phyloP scores from a whole-genome alignment of 2,329 filamentous ascomycete species.

The Trichoderma atroviride region DNA sequence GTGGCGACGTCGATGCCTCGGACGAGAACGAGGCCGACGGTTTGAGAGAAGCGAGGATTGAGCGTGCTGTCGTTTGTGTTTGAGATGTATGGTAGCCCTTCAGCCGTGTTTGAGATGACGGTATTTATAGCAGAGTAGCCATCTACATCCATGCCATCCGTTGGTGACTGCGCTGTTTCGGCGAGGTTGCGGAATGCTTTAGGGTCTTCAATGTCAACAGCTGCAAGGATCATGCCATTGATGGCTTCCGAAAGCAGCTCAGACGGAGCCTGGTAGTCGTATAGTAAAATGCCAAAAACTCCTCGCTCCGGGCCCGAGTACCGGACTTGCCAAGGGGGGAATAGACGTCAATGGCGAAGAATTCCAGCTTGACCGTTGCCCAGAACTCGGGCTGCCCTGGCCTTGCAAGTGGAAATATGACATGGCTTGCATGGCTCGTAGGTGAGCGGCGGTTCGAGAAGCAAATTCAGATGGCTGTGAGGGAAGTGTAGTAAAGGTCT shows the following conservation, averaged over 20 bases:
- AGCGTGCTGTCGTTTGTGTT: conserved; percentile 57
- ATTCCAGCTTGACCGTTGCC: conserved; percentile 49
- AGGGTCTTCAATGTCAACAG: conserved; percentile 62
- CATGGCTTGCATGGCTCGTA: conserved; percentile 76
- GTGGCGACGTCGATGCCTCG: conserved; percentile 64
- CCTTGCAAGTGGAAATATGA: conserved; percentile 69
- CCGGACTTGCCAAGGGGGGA: conserved; percentile 64
- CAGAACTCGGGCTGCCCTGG: conserved; percentile 22
- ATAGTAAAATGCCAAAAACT: conserved; percentile 67
- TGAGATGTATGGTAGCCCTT: conserved; percentile 65
- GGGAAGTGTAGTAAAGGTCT: conserved; percentile 55
- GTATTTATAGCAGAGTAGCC: background rate
- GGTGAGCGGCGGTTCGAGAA: conserved; percentile 63
- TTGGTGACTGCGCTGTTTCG: background rate
- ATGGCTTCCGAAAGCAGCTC: conserved; percentile 65
- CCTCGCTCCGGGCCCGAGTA: conserved; percentile 57
- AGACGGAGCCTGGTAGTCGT: conserved; percentile 64
- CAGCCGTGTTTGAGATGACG: conserved; percentile 39
- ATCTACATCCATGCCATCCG: conserved; percentile 29
- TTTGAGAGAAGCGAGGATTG: conserved; percentile 60
- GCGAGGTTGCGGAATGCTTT: conserved; percentile 50
- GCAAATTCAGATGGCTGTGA: conserved; percentile 61
- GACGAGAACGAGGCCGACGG: conserved; percentile 69
- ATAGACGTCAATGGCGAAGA: conserved; percentile 57
- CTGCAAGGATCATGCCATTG: conserved; percentile 69